Evolutionary conservation across 805 yeast genomes (phyloP).

Genomic region (Kazachstania martiniae): DNA sequence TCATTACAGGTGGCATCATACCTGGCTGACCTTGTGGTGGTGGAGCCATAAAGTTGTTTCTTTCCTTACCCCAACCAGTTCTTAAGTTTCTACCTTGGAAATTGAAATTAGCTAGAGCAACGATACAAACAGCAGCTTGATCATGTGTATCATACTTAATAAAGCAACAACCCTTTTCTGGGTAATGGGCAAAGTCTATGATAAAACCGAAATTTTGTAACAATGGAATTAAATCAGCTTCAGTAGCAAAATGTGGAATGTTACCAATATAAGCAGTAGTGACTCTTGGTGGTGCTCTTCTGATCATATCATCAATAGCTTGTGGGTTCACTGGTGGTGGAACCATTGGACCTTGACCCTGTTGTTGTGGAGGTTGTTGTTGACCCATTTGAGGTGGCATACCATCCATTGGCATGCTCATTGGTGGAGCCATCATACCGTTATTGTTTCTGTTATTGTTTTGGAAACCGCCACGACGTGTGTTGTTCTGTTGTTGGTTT

Average conservation of each 20-base stretch:
- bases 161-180: constrained; percentile 80
- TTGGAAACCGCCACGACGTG: constrained; percentile 17
- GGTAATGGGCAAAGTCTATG: constrained; percentile 67
- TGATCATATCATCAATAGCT: constrained; percentile 56
- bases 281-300: constrained; percentile 57
- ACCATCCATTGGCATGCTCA: constrained; percentile 11
- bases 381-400: constrained; percentile 13
- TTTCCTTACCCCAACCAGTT: constrained; percentile 81
- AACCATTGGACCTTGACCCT: constrained; percentile 14
- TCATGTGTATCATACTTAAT: constrained; percentile 82
- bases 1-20: constrained; percentile 6
- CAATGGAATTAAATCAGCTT: constrained; percentile 60
- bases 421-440: constrained; percentile 12
- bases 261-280: constrained; percentile 85
- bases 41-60: constrained; percentile 26
- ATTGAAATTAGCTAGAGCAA: constrained; percentile 57
- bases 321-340: constrained; percentile 36
- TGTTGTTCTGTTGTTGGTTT: constrained; percentile 15
- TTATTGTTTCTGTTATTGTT: constrained; percentile 16
- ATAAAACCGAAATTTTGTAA: constrained; percentile 74
- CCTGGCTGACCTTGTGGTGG: constrained; percentile 10
- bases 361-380: constrained; percentile 6
- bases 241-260: constrained; percentile 65
- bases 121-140: constrained; percentile 79
- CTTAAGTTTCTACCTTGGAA: constrained; percentile 70